Percentiles rank a stretch among this genome's conserved stretches.
These are phyloP conservation scores for Gracilaria gracilis DNA, from an alignment of 23 red algal species.

Conservation along the genomic window DNA sequence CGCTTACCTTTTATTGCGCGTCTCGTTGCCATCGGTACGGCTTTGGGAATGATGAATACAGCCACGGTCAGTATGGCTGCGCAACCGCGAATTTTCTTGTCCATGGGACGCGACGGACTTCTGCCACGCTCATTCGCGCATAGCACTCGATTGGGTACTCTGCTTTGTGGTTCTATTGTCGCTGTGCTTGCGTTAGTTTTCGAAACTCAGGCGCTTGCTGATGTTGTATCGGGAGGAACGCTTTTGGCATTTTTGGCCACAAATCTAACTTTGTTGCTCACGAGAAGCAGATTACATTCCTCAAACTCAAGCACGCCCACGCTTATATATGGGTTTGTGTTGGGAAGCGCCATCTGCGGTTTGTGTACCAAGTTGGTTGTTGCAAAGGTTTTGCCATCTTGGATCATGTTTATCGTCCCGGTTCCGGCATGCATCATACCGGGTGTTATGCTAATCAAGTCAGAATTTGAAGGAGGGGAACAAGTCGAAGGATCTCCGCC, in stretches of 20 bases:
- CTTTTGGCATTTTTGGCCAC: conserved; percentile 86
- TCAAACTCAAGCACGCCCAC: not conserved
- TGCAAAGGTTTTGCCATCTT: conserved; percentile 12
- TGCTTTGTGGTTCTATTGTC: conserved; percentile 80
- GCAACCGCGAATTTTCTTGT: conserved; percentile 87
- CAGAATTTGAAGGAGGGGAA: conserved; percentile 61
- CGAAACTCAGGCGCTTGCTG: conserved; percentile 72
- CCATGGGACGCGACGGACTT: conserved; percentile 89
- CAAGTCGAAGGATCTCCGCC: conserved; percentile 43
- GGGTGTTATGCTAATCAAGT: not conserved
- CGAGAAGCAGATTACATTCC: conserved; percentile 68
- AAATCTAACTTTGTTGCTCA: conserved; percentile 71
- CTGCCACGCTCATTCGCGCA: conserved; percentile 70
- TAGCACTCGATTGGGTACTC: conserved; percentile 65
- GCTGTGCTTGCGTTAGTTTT: conserved; percentile 71
- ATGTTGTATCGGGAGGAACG: conserved; percentile 87
- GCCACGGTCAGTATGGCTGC: conserved; percentile 79
- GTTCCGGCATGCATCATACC: conserved; percentile 30
- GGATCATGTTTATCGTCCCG: conserved; percentile 14
- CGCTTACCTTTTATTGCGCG: conserved; percentile 54
- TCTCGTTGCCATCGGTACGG: conserved; percentile 72
- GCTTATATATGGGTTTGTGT: conserved; percentile 54
- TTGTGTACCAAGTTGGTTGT: conserved; percentile 26
- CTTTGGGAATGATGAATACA: conserved; percentile 91
- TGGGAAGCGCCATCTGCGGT: conserved; percentile 26